These are phyloP conservation scores for Spencermartinsiella europaea DNA, from an alignment of 805 yeast genomes.

Conservation along the genomic window DNA sequence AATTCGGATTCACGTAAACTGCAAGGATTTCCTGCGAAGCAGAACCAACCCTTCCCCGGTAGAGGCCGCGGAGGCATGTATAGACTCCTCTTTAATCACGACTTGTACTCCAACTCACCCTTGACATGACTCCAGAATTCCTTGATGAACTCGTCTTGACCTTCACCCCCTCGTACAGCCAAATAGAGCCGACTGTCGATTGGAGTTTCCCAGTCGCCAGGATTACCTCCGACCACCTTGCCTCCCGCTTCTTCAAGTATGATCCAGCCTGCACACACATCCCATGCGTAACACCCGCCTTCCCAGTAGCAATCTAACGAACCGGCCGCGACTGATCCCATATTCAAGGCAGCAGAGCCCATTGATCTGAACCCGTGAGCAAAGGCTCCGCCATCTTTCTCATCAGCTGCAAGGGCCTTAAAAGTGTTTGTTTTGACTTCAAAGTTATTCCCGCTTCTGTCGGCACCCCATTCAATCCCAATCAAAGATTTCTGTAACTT, in stretches of 20 bases:
- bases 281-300: slow-evolving; percentile 69
- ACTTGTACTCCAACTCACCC: slow-evolving; percentile 40
- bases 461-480: slow-evolving; percentile 60
- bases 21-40: too few relatives aligned
- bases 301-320: slow-evolving; percentile 61
- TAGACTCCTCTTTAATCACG: too few relatives aligned
- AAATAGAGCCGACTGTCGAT: slow-evolving; percentile 50
- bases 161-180: slow-evolving; percentile 51
- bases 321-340: slow-evolving; percentile 55
- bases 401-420: slow-evolving; percentile 37
- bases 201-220: slow-evolving; percentile 43
- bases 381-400: slow-evolving; percentile 47
- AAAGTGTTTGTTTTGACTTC: slow-evolving; percentile 46
- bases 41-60: too few relatives aligned
- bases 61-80: too few relatives aligned
- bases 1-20: too few relatives aligned
- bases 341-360: slow-evolving; percentile 63
- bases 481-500: slow-evolving; percentile 48
- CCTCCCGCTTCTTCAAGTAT: slow-evolving; percentile 59
- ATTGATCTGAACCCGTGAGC: slow-evolving; percentile 57
- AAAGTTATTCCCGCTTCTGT: slow-evolving; percentile 48
- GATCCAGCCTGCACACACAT: slow-evolving; percentile 65
- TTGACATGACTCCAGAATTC: slow-evolving; percentile 47
- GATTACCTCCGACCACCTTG: slow-evolving; percentile 48
- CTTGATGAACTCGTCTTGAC: slow-evolving; percentile 42